Evolutionary conservation across 164 flowering plant genomes (phyloP), one percentile per base, ranked within the genome.

Genomic region (Piper longum): DNA sequence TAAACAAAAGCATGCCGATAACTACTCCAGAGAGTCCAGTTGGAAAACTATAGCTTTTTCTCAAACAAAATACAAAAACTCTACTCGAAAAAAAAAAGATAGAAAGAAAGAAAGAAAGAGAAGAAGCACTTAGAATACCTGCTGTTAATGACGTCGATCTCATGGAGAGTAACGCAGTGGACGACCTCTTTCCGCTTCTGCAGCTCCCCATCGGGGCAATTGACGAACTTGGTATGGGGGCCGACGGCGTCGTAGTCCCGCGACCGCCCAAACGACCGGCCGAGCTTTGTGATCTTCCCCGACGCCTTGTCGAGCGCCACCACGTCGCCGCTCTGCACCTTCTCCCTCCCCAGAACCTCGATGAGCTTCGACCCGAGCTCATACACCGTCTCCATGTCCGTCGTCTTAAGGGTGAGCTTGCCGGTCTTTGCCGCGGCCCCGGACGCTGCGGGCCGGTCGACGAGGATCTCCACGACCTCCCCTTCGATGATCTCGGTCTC

Each of bases 101-200:
- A 40, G 43, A 60, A 60, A 56, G 59, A 7, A 60, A 16, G 4
- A n/a, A 17, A 5, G 36, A 57, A 57, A 57, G 40, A 4, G 60
- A 40, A 57, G 36, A 42, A 60, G n/a, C n/a, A 48, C 12, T 3
- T 9, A 40, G 62, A 60, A 1, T 43, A 65, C 98, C 98, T 88
- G 92, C 98, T 92, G 42, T 92, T 92, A 64, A 92, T 92, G 54
- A 92, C 98, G 76, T 92, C 98, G 64, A 92, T 92, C 73, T 92
- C 98, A 70, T 92, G 98, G 69, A 92, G 96, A 0, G 96, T 81
- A 42, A 93, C 97, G 44, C 87, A 85, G 76, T 93, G 97, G 69
- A 93, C 93, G 19, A 89, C 87, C 79, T 89, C 98, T 78, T 89
- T 93, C 76, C 98, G 73, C 84, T 93, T 93, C 95, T 93, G 98